phyloP scores from a whole-genome alignment of 2,329 filamentous ascomycete genomes.

The Venturia nashicola region DNA sequence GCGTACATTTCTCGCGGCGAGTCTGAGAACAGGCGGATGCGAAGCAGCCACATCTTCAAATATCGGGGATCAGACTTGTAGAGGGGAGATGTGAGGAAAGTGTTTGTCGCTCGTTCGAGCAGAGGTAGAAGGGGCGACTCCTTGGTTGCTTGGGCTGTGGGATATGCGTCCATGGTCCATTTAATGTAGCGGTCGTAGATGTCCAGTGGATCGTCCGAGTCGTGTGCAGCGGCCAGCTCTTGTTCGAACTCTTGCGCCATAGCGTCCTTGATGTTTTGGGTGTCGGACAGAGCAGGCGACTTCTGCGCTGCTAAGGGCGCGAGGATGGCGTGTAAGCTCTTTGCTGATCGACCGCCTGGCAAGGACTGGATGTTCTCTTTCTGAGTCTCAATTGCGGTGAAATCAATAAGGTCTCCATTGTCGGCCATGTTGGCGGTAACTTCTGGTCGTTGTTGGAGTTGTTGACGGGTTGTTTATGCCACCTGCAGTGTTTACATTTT shows the following conservation, averaged over 20 bases:
- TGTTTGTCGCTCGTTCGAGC: slow-evolving; percentile 83
- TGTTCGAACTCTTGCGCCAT: slow-evolving; percentile 76
- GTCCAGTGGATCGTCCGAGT: slow-evolving; percentile 90
- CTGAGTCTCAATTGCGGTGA: slow-evolving; percentile 88
- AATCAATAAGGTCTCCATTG: slow-evolving; percentile 42
- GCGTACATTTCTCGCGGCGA: slow-evolving; percentile 86
- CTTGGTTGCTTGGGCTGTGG: slow-evolving; percentile 80
- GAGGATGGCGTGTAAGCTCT: slow-evolving; percentile 74
- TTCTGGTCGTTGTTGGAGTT: neutral
- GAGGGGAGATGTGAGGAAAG: slow-evolving; percentile 71
- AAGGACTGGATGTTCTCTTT: slow-evolving; percentile 98
- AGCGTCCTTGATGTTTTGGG: slow-evolving; percentile 64
- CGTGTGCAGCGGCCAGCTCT: slow-evolving; percentile 64
- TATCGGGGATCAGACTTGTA: slow-evolving; percentile 96
- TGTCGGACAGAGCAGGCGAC: slow-evolving; percentile 49
- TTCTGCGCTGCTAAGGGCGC: slow-evolving; percentile 47
- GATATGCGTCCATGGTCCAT: slow-evolving; percentile 93
- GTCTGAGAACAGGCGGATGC: slow-evolving; percentile 86
- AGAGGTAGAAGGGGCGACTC: slow-evolving; percentile 82
- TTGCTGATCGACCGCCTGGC: slow-evolving; percentile 77
- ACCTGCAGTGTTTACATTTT: neutral
- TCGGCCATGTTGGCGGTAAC: slow-evolving; percentile 22
- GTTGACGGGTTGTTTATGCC: neutral
- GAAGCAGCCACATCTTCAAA: slow-evolving; percentile 84
- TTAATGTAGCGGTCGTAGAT: slow-evolving; percentile 93